Conservation (phyloP, 2,329 filamentous ascomycete species). For the Apiospora rasikravindrae region DNA sequence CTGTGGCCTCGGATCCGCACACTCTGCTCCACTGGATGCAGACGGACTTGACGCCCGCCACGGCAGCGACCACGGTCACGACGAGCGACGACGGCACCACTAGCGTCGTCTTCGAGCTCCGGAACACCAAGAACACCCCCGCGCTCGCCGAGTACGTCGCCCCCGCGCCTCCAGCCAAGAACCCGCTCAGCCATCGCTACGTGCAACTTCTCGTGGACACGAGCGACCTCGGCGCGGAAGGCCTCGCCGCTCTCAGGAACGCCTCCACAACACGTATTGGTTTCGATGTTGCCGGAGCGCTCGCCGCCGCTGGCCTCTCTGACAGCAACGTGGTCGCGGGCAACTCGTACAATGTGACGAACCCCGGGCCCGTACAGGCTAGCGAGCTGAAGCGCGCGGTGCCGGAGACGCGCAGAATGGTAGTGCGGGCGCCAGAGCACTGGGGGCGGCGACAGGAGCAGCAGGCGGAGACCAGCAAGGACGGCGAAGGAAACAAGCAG, state of each 20-base stretch:
- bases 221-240: conserved; percentile 32
- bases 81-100: conserved; percentile 1
- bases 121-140: conserved; percentile 30
- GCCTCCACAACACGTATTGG: conserved; percentile 39
- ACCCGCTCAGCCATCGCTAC: conserved; percentile 47
- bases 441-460: background rate
- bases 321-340: conserved; percentile 41
- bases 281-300: conserved; percentile 39
- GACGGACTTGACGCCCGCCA: conserved; percentile 14
- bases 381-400: background rate
- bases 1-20: background rate
- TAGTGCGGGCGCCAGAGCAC: background rate
- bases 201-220: conserved; percentile 47
- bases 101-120: background rate
- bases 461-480: background rate
- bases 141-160: conserved; percentile 41
- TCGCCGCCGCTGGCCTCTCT: conserved; percentile 38
- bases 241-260: conserved; percentile 33
- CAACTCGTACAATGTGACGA: conserved; percentile 47
- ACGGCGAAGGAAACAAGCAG: conserved; percentile 2
- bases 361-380: conserved; percentile 37
- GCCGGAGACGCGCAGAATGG: conserved; percentile 2
- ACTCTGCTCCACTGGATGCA: conserved; percentile 20
- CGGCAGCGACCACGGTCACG: conserved; percentile 28
- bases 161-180: conserved; percentile 44